Base-by-base conservation (phyloP, 495 filamentous ascomycete species). In the Hypoxylon cercidicola region DNA sequence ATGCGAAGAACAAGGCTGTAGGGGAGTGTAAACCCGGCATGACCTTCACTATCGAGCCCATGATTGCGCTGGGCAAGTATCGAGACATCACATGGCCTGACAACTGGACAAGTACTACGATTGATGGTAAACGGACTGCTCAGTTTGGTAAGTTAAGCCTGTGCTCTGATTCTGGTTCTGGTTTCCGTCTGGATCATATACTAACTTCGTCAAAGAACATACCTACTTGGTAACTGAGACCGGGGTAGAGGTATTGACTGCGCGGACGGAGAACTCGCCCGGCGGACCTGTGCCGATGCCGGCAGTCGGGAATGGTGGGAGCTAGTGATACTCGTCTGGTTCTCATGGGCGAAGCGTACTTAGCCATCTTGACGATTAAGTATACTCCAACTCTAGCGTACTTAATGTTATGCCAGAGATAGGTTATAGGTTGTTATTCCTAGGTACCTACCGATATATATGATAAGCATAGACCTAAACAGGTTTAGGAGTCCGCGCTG, bases 31-130 rank as follows among this genome's bases (percentile, higher is more conserved):
- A 95, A 78, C 85, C 87, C 5, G 92, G 93, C 30, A 95, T 96
- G 93, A 93, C 90, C 64, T 96, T 96, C 60, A 96, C 93, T 1
- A 96, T 96, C 59, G 92, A 96, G 77, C 92, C 92, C 13, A 96
- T 96, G 92, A 90, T 96, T 66, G 90, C 90, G 37, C 75, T 92
- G 9, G 93, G 92, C 20, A 92, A 88, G 10, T 87, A 92, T 68
- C 84, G 85, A 40, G 92, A 96, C 69, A 84, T 89, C 56, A 94
- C 90, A 0, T 96, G 92, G 92, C 92, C 92, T 3, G 92, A 96
- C 73, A 87, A 94, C 74, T 96, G 92, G 92, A 96, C 92, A 1
- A 93, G 89, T 69, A 88, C 87, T 20, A 96, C 92, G 0, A 84
- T 85, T 37, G 92, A 96, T 71, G 92, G 92, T 11, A 89, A 89